Evolutionary conservation across 2,329 filamentous ascomycete genomes (phyloP), one percentile per base, ranked within the genome.

Genomic region (Ophiostoma piceae): DNA sequence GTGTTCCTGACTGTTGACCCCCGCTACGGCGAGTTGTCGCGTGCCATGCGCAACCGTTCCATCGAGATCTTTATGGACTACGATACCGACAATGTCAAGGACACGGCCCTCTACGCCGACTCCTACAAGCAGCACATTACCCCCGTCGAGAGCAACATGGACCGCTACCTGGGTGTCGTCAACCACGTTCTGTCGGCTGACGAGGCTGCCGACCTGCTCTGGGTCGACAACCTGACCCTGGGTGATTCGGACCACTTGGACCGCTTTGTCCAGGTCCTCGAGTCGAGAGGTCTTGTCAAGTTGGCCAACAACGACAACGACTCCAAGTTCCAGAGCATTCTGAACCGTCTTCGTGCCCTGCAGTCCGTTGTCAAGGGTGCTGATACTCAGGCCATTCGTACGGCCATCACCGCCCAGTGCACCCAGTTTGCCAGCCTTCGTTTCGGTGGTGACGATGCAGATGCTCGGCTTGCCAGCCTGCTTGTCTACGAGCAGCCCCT

Each of bases 1-100:
- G 88, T 99, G 26, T 98, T 99, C 79, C 82, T 99, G 77, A 98
- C 94, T 0, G 91, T 96, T 82, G 94, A 99, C 78, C 89, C 95
- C 65, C 88, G 90, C 67, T 92, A 97, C 78, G 96, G 95, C 22
- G 95, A 99, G 78, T 83, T 99, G 9, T 99, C 95, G 3, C 87
- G 95, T 73, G 95, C 95, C 0, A 99, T 99, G 95, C 86, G 96
- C 70, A 99, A 99, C 79, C 88, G 95, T 78, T 93, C 93, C 67
- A 85, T 97, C 35, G 96, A 99, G 79, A 90, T 99, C 11, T 95
- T 89, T 75, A 82, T 99, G 65, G 83, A 88, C 22, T 62, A 62
- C 26, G 69, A 67, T 29, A 22, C 22, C 39, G 68, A 69, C 47
- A 37, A 16, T 54, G 35, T 66, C 32, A 29, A 19, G 19, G 7